phyloP scores from a whole-genome alignment of 1,139 yeast genomes.

The Kurtzmaniella quercitrusa region DNA sequence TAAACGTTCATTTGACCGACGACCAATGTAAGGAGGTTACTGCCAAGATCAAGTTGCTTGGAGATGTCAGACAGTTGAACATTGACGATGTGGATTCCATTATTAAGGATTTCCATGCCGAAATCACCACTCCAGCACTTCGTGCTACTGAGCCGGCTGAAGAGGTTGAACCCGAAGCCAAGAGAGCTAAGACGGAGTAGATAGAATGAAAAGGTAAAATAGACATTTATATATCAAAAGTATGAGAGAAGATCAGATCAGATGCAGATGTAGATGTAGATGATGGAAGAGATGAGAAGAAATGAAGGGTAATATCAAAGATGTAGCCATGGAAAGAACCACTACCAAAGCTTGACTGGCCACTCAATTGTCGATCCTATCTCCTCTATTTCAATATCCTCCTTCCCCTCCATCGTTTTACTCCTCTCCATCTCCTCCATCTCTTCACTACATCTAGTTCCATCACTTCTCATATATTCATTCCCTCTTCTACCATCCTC shows the following conservation, averaged over 20 bases:
- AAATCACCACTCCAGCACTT: constrained; percentile 33
- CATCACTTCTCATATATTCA: not conserved
- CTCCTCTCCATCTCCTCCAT: too few species aligned
- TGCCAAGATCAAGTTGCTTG: constrained; percentile 84
- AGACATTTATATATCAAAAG: not conserved
- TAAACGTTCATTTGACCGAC: constrained; percentile 84
- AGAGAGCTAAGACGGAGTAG: constrained; percentile 5
- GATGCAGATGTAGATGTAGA: not conserved
- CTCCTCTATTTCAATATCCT: too few species aligned
- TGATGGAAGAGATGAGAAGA: not conserved
- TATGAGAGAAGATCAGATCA: too few species aligned
- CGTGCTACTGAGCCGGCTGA: constrained; percentile 12
- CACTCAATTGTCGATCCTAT: too few species aligned
- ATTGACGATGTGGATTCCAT: constrained; percentile 97
- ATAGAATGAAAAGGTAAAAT: not conserved
- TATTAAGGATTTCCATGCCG: constrained; percentile 88
- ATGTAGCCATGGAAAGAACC: too few species aligned
- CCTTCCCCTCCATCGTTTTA: too few species aligned
- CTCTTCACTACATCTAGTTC: not conserved
- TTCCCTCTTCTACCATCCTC: not conserved
- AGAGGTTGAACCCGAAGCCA: constrained; percentile 7
- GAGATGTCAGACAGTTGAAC: constrained; percentile 90
- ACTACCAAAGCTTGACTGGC: too few species aligned
- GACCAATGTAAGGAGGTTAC: constrained; percentile 96
- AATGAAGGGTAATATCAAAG: too few species aligned